Evolutionary conservation across 164 flowering plant species (phyloP), one percentile per base, ranked within the genome.

Genomic region (Vitis riparia): DNA sequence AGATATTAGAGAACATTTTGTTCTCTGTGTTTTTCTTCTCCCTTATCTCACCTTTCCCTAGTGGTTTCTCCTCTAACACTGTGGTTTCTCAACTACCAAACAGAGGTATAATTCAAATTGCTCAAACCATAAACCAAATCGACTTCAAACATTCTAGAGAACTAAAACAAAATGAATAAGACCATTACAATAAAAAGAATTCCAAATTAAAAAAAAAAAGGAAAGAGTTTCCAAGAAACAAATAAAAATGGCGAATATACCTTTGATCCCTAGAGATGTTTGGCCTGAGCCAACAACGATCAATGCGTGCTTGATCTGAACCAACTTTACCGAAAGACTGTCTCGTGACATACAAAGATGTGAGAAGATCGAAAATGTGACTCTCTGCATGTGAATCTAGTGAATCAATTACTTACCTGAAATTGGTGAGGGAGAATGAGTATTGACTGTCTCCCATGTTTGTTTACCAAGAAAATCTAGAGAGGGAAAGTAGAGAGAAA

Each of bases 201-300:
- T 32, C 44, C 44, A 32, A 32, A 32, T 4, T 32, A 15, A 17
- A 57, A 47, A 8, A 29, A 50, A 49, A 19, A 48, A 27, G 0
- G 23, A 29, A 9, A 51, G 17, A 11, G 12, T n/a, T 49, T 5
- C 13, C 17, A 32, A 49, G 4, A 44, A 37, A 11, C 2, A 14
- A 2, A 32, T 1, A 30, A 11, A 47, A 62, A 63, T 11, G 7
- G 47, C 0, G 12, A 27, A 32, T 2, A 13, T 66, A 95, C 99
- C 99, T 86, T 93, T 93, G 61, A 93, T 93, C 4, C 99, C 99
- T 0, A 95, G 75, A 56, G 99, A 95, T 4, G 99, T 95, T 71
- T 95, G 99, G 12, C 99, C 98, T 1, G 99, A 95, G 67, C 99
- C 99, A 58, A 95, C 99, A 0, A 98, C 98, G 17, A 92, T 91